Evolutionary conservation across 106 monocot species (phyloP), one percentile per base, ranked within the genome.

Genomic region (Xerophyta viscosa): DNA sequence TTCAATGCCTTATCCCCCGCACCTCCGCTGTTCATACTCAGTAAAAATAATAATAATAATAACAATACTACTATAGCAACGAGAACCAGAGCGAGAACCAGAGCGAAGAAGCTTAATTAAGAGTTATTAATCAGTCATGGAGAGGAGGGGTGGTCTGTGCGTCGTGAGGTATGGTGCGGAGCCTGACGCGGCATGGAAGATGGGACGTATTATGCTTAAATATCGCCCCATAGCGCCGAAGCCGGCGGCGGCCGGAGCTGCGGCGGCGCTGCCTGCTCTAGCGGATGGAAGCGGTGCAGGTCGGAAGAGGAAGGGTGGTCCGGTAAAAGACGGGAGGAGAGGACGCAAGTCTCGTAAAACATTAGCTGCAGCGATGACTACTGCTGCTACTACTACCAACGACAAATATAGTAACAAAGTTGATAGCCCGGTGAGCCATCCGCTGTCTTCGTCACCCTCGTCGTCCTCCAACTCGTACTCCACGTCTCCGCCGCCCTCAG

Each of bases 171-270:
- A 62, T 29, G 79, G 55, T 8, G 56, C 22, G 22, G 62, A 49
- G 47, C 53, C 71, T 18, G 85, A 62, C 48, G 78, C 50, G 8
- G 75, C 91, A 7, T 81, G 77, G 69, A 68, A 57, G 52, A 29
- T 82, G 26, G 81, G 67, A 15, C 48, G 62, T 61, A 91, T 82
- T 22, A 75, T 91, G 81, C 77, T 86, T 14, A 52, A 71, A 33
- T 91, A 63, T 63, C 77, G 91, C 0, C 91, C 91, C 17, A 91
- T 91, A 66, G 91, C 86, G 1, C 91, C 91, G 29, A 91, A 82
- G 55, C 91, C 86, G 6, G 46, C 43, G 24, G 56, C 72, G 0
- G 24, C 1, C 0, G 63, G 62, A 19, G 46, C 21, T 14, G 31
- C 21, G 59, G 37, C 8, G 15, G 26, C 31, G 41, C 48, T 30